Base-by-base conservation (phyloP, 1,284 basidiomycete species). In the Singerocomus inundabilis region DNA sequence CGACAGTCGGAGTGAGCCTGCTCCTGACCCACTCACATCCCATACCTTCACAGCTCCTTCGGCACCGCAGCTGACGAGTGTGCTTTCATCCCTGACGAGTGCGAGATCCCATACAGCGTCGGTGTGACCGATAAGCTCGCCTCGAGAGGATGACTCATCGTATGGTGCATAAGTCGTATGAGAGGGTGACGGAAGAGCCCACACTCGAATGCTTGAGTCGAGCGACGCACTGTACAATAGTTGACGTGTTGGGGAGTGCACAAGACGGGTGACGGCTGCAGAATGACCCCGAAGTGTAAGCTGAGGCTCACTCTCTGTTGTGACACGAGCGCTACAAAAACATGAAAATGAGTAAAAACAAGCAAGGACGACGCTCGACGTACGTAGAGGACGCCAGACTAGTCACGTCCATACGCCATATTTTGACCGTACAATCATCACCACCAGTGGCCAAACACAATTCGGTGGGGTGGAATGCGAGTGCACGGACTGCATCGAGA, bases 91-190 rank as follows among this genome's bases (percentile, higher is more conserved):
- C 53, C 84, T 76, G 32, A 83, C 82, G 32, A 89, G 80, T 24
- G 89, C 87, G 43, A 98, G 73, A 64, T 95, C 95, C 95, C 96
- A 98, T 11, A 98, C 89, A 4, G 91, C 91, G 66, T 98, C 93
- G 1, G 92, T 91, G 66, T 97, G 93, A 1, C 93, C 94, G 33
- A 95, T 83, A 28, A 98, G 80, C 55, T 88, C 86, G 31, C 88
- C 89, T 33, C 89, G 77, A 33, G 84, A 78, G 16, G 85, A 79
- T 3, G 84, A 83, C 45, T 88, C 79, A 59, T 98, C 93, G 66
- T 90, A 93, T 0, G 93, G 85, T 8, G 90, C 90, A 68, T 98
- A 98, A 15, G 82, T 93, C 63, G 81, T 92, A 71, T 83, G 84
- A 37, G 80, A 76, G 2, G 79, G 69, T 11, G 80, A 59, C 7